Evolutionary conservation across 305 asterid genomes (phyloP).

Genomic region (Solanum chacoense): DNA sequence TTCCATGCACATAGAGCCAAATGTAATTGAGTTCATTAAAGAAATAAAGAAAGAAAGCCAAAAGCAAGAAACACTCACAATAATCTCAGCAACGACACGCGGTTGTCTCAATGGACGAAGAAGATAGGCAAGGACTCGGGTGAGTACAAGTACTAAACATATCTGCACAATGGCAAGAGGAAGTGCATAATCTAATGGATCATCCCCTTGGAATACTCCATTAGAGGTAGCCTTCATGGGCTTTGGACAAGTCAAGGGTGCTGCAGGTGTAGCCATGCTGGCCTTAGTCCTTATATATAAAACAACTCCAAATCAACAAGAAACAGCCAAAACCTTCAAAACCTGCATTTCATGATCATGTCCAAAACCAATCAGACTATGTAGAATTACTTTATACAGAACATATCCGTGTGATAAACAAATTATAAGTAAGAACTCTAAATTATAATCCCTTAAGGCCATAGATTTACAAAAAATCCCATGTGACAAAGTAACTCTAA

Average conservation of each 20-base stretch:
- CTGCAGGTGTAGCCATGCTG: not conserved
- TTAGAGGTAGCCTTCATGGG: constrained; percentile 84
- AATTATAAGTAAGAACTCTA: not conserved
- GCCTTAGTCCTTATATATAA: not conserved
- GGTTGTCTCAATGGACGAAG: constrained; percentile 79
- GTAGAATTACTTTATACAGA: not conserved
- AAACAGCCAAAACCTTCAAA: constrained; percentile 8
- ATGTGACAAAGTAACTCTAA: not conserved
- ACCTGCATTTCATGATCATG: constrained; percentile 18
- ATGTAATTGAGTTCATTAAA: not conserved
- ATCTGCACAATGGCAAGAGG: constrained; percentile 74
- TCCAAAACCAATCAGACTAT: not conserved
- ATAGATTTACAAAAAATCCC: not conserved
- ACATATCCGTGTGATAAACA: not conserved
- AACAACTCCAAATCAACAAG: constrained; percentile 16
- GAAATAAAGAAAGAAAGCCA: not conserved
- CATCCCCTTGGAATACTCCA: constrained; percentile 74
- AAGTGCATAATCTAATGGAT: constrained; percentile 66
- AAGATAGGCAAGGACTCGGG: constrained; percentile 54
- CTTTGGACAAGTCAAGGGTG: constrained; percentile 29
- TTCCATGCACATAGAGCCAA: not conserved
- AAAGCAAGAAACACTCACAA: constrained; percentile 33
- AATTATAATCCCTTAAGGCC: not conserved
- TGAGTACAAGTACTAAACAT: constrained; percentile 45
- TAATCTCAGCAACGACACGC: constrained; percentile 76